Evolutionary conservation across 345 rosid genomes (phyloP), one percentile per base, ranked within the genome.

Genomic region (Lepidium didymum): DNA sequence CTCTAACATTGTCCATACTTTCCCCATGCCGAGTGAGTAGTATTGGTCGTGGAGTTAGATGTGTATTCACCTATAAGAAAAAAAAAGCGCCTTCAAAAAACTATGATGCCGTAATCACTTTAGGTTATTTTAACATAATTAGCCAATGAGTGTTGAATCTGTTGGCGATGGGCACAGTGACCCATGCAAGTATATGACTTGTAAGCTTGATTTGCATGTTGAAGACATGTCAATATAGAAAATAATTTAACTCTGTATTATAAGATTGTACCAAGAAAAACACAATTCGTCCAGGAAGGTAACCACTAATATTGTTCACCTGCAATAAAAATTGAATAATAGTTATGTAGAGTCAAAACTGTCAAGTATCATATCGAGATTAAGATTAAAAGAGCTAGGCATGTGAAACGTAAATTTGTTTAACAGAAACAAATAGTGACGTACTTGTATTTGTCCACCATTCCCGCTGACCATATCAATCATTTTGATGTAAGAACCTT

Each of bases 401-500:
- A 40, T 58, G 63, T 40, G 21, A 40, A n/a, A 21, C 0, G 8
- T 2, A 23, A 12, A 19, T 37, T 21, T 21, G 3, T 57, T 19
- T 37, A 21, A 57, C 45, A 38, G 33, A 21, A 57, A 36, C 44
- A 57, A 33, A 57, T 23, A 38, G 18, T 19, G 34, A 38, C 35
- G 2, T 58, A 89, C 99, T 79, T 91, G 97, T 81, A 95, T 89
- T 75, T 89, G 96, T 69, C 99, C 99, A 70, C 92, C 96, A 72
- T 87, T 77, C 29, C 99, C 99, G 74, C 93, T 86, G 80, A 82
- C 97, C 97, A 89, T 91, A 82, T 95, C 99, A 75, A 95, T 95
- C 99, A 91, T 95, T 83, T 95, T 95, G 77, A 95, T 91, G 71
- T 89, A 95, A 50, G 97, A 95, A 53, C 99, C 97, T 83, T 95